Evolutionary conservation across 768 basidiomycete species (phyloP).

Genomic region (Hericium alpestre): DNA sequence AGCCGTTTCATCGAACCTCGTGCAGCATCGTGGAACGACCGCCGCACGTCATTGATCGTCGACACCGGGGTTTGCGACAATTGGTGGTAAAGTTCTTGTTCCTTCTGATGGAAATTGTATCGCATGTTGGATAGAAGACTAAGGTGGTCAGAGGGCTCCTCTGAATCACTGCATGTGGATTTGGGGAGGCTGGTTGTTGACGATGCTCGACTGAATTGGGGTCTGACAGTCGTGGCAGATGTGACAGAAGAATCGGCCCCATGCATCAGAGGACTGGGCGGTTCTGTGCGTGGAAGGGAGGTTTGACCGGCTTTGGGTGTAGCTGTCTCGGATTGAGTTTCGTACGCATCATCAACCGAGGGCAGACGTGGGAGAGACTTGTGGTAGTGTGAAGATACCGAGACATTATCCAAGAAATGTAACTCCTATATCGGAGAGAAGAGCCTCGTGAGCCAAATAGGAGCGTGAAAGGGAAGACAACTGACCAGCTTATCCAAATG

Average conservation of each 20-base stretch:
- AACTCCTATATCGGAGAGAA: constrained; percentile 29
- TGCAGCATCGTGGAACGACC: constrained; percentile 43
- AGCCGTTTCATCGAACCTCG: constrained; percentile 45
- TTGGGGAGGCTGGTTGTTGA: too few relatives aligned
- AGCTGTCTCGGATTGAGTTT: constrained; percentile 17
- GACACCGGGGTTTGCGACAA: constrained; percentile 34
- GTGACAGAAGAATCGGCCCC: background rate
- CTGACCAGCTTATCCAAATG: constrained; percentile 52
- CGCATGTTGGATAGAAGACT: constrained; percentile 39
- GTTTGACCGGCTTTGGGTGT: constrained; percentile 2
- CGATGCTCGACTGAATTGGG: background rate
- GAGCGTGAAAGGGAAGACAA: background rate
- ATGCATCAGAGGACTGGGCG: background rate
- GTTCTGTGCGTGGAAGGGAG: constrained; percentile 2
- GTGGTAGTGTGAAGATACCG: constrained; percentile 12
- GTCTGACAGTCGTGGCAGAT: background rate
- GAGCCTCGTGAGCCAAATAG: background rate
- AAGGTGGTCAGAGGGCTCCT: constrained; percentile 20
- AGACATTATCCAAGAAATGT: constrained; percentile 17
- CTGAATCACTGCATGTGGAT: too few relatives aligned
- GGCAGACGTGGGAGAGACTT: constrained; percentile 55
- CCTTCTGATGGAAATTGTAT: constrained; percentile 45
- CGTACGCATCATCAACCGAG: constrained; percentile 42
- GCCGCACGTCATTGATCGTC: constrained; percentile 51
- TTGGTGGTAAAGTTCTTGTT: constrained; percentile 49